These are phyloP conservation scores for Athelia sp. DNA, from an alignment of 1,284 basidiomycete species.

Conservation along the genomic window DNA sequence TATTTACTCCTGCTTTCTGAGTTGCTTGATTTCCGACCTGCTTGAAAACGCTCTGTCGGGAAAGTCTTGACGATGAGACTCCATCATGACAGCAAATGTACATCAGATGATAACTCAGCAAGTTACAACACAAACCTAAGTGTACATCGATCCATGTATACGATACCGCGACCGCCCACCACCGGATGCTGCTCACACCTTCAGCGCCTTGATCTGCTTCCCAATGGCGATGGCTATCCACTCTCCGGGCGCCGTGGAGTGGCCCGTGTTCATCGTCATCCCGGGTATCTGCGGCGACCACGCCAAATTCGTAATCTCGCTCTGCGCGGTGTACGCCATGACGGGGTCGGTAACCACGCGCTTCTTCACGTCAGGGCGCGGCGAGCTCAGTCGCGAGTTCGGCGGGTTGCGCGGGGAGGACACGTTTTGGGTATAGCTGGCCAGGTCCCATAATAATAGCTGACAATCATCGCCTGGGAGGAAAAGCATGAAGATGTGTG, in stretches of 20 bases:
- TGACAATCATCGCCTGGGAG: conserved; percentile 89
- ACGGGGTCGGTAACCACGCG: conserved; percentile 67
- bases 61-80: too few relatives aligned
- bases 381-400: conserved; percentile 65
- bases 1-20: too few relatives aligned
- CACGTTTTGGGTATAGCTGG: conserved; percentile 53
- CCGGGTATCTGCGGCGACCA: conserved; percentile 80
- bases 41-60: too few relatives aligned
- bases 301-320: conserved; percentile 82
- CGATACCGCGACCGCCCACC: neutral
- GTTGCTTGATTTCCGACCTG: too few relatives aligned
- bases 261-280: conserved; percentile 68
- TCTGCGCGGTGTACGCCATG: conserved; percentile 77
- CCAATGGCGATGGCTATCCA: conserved; percentile 90
- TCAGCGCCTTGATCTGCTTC: conserved; percentile 76
- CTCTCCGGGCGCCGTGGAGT: conserved; percentile 72
- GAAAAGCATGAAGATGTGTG: conserved; percentile 1
- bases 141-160: neutral
- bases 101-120: too few relatives aligned
- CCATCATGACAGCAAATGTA: too few relatives aligned
- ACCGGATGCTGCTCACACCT: conserved; percentile 49
- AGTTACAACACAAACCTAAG: too few relatives aligned
- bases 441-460: conserved; percentile 84
- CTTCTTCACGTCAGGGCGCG: conserved; percentile 72
- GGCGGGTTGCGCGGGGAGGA: conserved; percentile 49